phyloP scores from a whole-genome alignment of 2,329 filamentous ascomycete genomes.

The Fonsecaea monophora region DNA sequence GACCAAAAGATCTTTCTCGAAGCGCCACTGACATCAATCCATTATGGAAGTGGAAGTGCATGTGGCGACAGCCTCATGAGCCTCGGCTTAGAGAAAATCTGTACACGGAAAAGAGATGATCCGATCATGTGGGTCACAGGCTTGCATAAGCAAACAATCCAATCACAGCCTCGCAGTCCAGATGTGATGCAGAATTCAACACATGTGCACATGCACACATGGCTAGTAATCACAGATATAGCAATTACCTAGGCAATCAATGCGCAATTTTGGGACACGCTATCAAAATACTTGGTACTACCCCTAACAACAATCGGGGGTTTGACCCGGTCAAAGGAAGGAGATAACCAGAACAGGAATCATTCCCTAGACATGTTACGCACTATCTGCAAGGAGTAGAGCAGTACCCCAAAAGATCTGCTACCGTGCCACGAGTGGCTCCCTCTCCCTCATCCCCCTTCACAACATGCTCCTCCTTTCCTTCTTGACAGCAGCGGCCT shows the following conservation, averaged over 20 bases:
- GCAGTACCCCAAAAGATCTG: neutral
- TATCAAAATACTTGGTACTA: neutral
- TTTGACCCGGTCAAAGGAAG: neutral
- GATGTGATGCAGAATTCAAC: neutral
- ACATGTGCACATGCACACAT: neutral
- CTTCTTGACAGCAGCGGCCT: slow-evolving; percentile 30
- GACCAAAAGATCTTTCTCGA: neutral
- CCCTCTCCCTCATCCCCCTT: neutral
- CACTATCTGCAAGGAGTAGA: neutral
- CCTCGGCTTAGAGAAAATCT: slow-evolving; percentile 24
- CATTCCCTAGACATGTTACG: neutral
- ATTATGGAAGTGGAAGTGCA: neutral
- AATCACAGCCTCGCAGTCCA: slow-evolving; percentile 6
- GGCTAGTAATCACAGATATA: neutral
- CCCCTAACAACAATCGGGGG: neutral
- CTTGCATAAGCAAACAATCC: no score
- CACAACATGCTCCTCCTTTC: slow-evolving; percentile 34
- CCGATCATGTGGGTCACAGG: neutral
- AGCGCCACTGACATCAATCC: neutral
- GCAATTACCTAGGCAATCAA: neutral
- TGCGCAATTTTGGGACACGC: neutral
- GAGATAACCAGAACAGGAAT: neutral
- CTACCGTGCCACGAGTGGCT: neutral
- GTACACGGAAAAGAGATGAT: neutral
- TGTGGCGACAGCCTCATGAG: slow-evolving; percentile 20